Evolutionary conservation across 2,329 filamentous ascomycete genomes (phyloP).

Genomic region (Scytalidium sp.): DNA sequence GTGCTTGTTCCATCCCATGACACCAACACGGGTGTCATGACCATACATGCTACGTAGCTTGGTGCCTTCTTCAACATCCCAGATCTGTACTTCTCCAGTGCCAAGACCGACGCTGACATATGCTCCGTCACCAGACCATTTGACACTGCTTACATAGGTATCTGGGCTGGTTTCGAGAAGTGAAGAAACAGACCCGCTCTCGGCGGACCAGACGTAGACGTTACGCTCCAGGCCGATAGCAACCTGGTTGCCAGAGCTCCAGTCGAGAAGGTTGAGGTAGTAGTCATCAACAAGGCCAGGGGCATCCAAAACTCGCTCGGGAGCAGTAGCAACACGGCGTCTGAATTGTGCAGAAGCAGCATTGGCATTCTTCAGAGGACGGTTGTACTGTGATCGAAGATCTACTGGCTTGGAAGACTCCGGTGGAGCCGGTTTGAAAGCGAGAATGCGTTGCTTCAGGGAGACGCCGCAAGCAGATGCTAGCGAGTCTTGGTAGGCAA

Average conservation of each 20-base stretch:
- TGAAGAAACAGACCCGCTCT: constrained; percentile 84
- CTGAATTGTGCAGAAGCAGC: constrained; percentile 80
- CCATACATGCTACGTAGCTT: constrained; percentile 99
- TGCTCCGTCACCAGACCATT: constrained; percentile 96
- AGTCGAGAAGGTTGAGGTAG: constrained; percentile 97
- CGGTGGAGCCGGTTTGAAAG: constrained; percentile 97
- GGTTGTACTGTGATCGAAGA: constrained; percentile 95
- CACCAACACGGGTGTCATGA: constrained; percentile 92
- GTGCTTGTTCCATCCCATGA: constrained; percentile 99
- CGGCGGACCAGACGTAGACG: constrained; percentile 98
- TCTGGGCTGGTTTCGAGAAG: constrained; percentile 85
- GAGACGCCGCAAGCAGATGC: constrained; percentile 90
- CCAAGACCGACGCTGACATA: constrained; percentile 95
- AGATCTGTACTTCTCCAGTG: constrained; percentile 96
- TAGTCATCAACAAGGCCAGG: constrained; percentile 97
- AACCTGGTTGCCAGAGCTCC: constrained; percentile 97
- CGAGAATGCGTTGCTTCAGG: constrained; percentile 90
- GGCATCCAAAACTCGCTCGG: constrained; percentile 93
- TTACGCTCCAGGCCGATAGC: constrained; percentile 95
- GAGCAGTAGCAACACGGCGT: constrained; percentile 88
- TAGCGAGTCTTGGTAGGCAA: constrained; percentile 88
- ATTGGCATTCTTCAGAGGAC: constrained; percentile 77
- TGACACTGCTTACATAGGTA: constrained; percentile 96
- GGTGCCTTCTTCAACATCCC: constrained; percentile 91
- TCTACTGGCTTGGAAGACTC: constrained; percentile 99